Percentiles rank a stretch among this genome's conserved stretches.
Conservation (phyloP, 371 early-diverging fungal species). For the Rhizomucor miehei region DNA sequence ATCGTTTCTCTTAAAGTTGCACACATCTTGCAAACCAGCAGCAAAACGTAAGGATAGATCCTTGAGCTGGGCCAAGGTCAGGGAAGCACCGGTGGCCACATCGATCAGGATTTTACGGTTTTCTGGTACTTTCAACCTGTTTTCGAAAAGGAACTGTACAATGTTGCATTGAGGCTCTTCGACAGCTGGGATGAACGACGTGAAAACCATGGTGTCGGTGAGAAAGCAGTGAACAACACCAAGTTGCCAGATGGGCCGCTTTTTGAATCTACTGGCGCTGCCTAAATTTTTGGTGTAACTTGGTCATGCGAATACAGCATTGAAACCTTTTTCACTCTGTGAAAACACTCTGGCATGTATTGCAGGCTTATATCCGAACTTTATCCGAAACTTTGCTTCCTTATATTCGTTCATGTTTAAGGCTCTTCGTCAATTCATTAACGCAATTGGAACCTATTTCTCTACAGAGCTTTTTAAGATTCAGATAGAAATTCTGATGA, state of each 20-base stretch:
- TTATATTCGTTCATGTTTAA: too few relatives aligned
- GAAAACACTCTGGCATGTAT: too few relatives aligned
- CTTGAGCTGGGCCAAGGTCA: slow-evolving; percentile 67
- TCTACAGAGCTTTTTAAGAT: too few relatives aligned
- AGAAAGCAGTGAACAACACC: not conserved
- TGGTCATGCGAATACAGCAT: too few relatives aligned
- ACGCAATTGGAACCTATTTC: too few relatives aligned
- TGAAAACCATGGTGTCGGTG: slow-evolving; percentile 13
- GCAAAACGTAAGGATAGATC: slow-evolving; percentile 59
- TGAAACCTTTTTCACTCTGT: too few relatives aligned
- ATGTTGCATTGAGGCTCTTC: slow-evolving; percentile 13
- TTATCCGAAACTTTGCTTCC: too few relatives aligned
- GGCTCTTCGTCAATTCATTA: too few relatives aligned
- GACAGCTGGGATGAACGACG: slow-evolving; percentile 7
- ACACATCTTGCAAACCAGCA: slow-evolving; percentile 61
- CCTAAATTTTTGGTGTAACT: not conserved
- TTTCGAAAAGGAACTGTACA: slow-evolving; percentile 18
- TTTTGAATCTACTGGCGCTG: not conserved
- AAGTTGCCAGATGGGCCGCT: too few relatives aligned
- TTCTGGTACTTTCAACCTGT: slow-evolving; percentile 11
- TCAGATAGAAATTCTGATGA: too few relatives aligned
- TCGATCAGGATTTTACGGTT: slow-evolving; percentile 57
- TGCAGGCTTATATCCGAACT: too few relatives aligned
- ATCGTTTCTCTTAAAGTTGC: slow-evolving; percentile 61
- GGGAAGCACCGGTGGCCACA: slow-evolving; percentile 41